Base-by-base conservation (phyloP, 768 basidiomycete species). In the Kwoniella sp. region DNA sequence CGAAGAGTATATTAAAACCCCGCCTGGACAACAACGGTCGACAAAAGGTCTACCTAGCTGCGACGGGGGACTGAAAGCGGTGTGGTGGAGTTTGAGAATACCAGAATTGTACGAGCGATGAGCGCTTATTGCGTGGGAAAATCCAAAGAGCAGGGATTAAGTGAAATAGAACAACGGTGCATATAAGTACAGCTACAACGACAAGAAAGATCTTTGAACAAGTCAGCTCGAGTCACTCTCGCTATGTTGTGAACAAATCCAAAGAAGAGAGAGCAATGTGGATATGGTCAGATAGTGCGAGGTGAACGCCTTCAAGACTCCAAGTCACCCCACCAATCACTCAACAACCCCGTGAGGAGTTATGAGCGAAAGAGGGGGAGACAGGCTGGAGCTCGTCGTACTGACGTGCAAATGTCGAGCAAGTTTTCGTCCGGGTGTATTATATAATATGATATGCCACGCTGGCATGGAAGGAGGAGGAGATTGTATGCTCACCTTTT, bases 341-440 rank as follows among this genome's bases (percentile, higher is more conserved):
- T 45, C 45, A 48, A 15, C 15, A 58, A 17, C 47, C 15, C 47
- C 50, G 23, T 23, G 25, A 23, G 25, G 37, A 23, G 15, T 23
- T 26, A 20, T 12, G 9, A 38, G 62, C n/a, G n/a, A 64, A 55
- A 50, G 29, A 55, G 12, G 26, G 29, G 17, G 52, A 52, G 50
- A 52, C 51, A 47, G 58, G 41, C 41, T 37, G 52, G 23, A 61
- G 51, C 12, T 34, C 48, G 66, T 67, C 59, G 66, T 67, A 61
- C 66, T 67, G 66, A 67, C 66, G 66, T 67, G 66, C 66, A 67
- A 67, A 67, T 55, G 66, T 67, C 66, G 48, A 56, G 66, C 66
- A 61, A 67, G 50, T 59, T 58, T n/a, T 67, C 66, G 58, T 67
- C 66, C 60, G 48, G 59, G 31, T n/a, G 31, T 45, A 59, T n/a